Conservation (phyloP, 371 early-diverging fungal species). For the Rhizomucor pusillus region DNA sequence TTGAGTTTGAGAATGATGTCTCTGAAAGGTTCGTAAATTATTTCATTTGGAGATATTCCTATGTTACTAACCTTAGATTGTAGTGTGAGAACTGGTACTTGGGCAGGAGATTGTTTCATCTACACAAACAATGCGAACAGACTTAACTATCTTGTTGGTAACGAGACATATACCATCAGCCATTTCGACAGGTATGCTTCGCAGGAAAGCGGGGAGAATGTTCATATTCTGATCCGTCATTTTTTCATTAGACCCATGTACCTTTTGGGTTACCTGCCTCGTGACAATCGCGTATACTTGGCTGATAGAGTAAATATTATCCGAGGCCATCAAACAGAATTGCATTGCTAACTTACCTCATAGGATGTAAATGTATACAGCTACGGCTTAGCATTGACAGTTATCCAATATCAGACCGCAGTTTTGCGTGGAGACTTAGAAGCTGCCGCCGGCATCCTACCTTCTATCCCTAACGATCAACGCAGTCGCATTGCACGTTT, state of each 20-base stretch:
- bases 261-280: conserved; percentile 90
- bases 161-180: conserved; percentile 86
- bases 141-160: conserved; percentile 93
- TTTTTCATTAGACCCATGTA: conserved; percentile 65
- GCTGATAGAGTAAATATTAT: conserved; percentile 71
- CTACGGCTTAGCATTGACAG: conserved; percentile 87
- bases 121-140: conserved; percentile 90
- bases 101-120: conserved; percentile 98
- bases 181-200: conserved; percentile 82
- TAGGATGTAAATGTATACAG: conserved; percentile 85
- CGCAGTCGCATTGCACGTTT: conserved; percentile 91
- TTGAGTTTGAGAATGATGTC: conserved; percentile 93
- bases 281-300: conserved; percentile 92
- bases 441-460: conserved; percentile 74
- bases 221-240: neutral
- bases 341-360: neutral
- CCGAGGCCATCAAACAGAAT: neutral
- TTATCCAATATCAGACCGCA: conserved; percentile 96
- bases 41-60: neutral
- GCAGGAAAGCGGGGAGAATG: neutral
- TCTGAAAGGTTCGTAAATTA: conserved; percentile 61
- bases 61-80: neutral
- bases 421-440: conserved; percentile 90
- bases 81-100: conserved; percentile 87
- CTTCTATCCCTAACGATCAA: conserved; percentile 83